Percentiles rank a stretch among this genome's conserved stretches.
Evolutionary conservation across 129 eudicot genomes (phyloP).

Genomic region (Arctium minus): DNA sequence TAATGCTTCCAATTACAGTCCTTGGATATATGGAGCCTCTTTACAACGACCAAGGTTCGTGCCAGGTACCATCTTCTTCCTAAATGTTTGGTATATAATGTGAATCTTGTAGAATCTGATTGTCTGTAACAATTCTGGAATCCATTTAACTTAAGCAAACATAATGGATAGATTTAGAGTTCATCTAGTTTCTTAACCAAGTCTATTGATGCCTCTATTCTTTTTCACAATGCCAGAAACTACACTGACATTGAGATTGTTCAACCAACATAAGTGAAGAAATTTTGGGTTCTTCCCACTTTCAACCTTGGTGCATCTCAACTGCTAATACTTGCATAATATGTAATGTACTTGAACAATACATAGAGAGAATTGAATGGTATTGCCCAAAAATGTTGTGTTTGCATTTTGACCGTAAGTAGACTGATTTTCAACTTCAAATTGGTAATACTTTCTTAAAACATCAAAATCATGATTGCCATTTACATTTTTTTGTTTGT

Average conservation of each 20-base stretch:
- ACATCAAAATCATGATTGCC: background rate
- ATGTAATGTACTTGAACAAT: background rate
- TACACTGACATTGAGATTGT: background rate
- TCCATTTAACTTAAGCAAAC: background rate
- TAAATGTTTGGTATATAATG: background rate
- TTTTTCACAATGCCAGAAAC: background rate
- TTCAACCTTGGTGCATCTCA: background rate
- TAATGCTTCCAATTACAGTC: constrained; percentile 65
- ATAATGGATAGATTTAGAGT: background rate
- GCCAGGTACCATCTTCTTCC: constrained; percentile 59
- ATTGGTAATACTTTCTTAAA: background rate
- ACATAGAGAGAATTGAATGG: background rate
- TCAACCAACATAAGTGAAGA: background rate
- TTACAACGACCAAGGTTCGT: constrained; percentile 94
- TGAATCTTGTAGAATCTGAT: background rate
- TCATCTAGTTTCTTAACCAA: background rate
- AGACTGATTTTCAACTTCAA: background rate
- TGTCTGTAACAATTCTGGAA: background rate
- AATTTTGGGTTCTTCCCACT: background rate
- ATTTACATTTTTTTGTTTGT: background rate
- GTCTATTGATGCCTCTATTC: background rate
- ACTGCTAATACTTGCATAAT: background rate
- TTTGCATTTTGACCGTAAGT: background rate
- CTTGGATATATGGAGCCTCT: constrained; percentile 82
- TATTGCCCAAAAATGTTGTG: background rate